Evolutionary conservation across 768 basidiomycete species (phyloP).

Genomic region (Suillus variegatus): DNA sequence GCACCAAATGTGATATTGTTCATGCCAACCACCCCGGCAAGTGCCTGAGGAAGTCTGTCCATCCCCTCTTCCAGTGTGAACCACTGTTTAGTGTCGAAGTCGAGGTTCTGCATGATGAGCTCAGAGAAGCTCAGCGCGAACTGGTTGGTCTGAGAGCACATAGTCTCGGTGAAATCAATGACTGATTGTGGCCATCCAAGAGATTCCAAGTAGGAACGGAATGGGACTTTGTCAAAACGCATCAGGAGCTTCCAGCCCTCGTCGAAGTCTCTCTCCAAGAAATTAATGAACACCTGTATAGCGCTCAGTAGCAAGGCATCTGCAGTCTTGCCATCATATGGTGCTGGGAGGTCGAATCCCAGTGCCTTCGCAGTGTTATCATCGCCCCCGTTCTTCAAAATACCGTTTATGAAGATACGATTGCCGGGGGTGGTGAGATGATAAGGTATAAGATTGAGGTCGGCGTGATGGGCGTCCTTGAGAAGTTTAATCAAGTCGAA

Average conservation of each 20-base stretch:
- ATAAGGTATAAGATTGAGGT: constrained; percentile 8
- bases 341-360: background rate
- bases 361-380: background rate
- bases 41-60: constrained; percentile 22
- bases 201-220: constrained; percentile 19
- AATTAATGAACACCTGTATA: background rate
- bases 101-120: constrained; percentile 25
- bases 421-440: constrained; percentile 5
- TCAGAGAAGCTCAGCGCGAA: constrained; percentile 26
- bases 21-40: constrained; percentile 20
- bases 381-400: constrained; percentile 9
- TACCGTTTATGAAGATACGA: constrained; percentile 5
- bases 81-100: constrained; percentile 23
- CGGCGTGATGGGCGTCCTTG: constrained; percentile 4
- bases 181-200: constrained; percentile 18
- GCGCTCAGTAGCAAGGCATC: constrained; percentile 2
- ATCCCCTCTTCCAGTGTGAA: constrained; percentile 22
- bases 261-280: constrained; percentile 5
- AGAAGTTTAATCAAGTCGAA: constrained; percentile 9
- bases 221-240: constrained; percentile 19
- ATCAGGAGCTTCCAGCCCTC: constrained; percentile 15
- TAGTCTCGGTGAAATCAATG: constrained; percentile 25
- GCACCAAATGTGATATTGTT: constrained; percentile 22
- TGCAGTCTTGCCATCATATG: constrained; percentile 6
- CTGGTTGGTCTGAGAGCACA: constrained; percentile 25